A percentile compares a stretch with the other conserved stretches of the same genome.
Evolutionary conservation across 2,329 filamentous ascomycete species (phyloP).

Genomic region (Talaromyces sp.): DNA sequence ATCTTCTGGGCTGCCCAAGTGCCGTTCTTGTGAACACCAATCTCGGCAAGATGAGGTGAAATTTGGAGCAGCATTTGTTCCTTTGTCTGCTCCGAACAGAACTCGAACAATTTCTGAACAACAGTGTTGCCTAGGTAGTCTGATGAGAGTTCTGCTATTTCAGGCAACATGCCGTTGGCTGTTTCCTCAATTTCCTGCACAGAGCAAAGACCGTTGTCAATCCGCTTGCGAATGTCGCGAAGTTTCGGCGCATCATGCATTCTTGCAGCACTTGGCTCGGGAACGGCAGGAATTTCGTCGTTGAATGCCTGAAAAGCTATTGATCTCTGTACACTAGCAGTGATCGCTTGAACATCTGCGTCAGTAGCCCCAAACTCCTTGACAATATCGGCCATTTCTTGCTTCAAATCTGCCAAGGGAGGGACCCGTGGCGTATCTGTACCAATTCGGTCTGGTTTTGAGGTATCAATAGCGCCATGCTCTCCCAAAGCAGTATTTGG

Average conservation of each 20-base stretch:
- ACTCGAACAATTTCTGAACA: slow-evolving; percentile 98
- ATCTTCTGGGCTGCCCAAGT: slow-evolving; percentile 99
- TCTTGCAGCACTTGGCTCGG: slow-evolving; percentile 82
- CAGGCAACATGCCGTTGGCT: slow-evolving; percentile 88
- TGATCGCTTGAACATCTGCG: slow-evolving; percentile 72
- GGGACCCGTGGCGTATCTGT: slow-evolving; percentile 56
- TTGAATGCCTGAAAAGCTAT: slow-evolving; percentile 70
- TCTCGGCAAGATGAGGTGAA: slow-evolving; percentile 87
- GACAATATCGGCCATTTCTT: slow-evolving; percentile 81
- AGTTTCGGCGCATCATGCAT: slow-evolving; percentile 92
- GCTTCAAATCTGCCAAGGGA: slow-evolving; percentile 71
- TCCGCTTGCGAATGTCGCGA: slow-evolving; percentile 92
- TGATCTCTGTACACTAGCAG: slow-evolving; percentile 68
- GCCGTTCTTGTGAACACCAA: slow-evolving; percentile 97
- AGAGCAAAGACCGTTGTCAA: slow-evolving; percentile 88
- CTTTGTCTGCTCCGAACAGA: slow-evolving; percentile 84
- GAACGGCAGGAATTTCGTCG: slow-evolving; percentile 82
- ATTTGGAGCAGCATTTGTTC: slow-evolving; percentile 89
- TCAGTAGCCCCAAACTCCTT: slow-evolving; percentile 80
- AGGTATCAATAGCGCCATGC: slow-evolving; percentile 26
- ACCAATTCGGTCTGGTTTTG: slow-evolving; percentile 32
- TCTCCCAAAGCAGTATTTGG: slow-evolving; percentile 55
- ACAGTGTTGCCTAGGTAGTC: slow-evolving; percentile 98
- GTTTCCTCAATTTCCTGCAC: slow-evolving; percentile 87
- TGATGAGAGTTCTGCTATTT: slow-evolving; percentile 89